These are phyloP conservation scores for Apiospora aurea DNA, from an alignment of 2,329 filamentous ascomycete species.

Conservation along the genomic window DNA sequence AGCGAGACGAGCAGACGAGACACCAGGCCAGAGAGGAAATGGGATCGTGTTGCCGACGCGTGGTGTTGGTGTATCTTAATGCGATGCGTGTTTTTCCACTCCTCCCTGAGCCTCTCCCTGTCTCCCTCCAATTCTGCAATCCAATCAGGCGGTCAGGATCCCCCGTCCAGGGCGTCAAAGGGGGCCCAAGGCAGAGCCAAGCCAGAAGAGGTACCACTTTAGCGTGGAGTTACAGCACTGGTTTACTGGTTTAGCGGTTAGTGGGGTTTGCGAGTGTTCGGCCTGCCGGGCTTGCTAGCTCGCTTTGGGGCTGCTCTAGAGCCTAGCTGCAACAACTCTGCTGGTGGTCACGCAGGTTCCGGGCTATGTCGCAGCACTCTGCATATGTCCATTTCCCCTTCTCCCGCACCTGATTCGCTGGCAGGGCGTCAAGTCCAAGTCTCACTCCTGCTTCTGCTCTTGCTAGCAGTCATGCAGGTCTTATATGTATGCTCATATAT, in stretches of 20 bases:
- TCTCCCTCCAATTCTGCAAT: conserved; percentile 31
- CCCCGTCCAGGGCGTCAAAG: background rate
- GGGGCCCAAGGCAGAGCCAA: background rate
- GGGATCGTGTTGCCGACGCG: conserved; percentile 41
- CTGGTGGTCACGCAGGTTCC: background rate
- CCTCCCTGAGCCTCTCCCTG: background rate
- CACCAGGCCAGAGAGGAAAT: background rate
- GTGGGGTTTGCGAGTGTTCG: background rate
- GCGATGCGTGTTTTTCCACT: conserved; percentile 26
- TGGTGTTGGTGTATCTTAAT: conserved; percentile 39
- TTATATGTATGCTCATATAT: conserved; percentile 19
- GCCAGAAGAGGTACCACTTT: conserved; percentile 10
- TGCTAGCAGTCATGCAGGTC: conserved; percentile 30
- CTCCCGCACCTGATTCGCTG: conserved; percentile 24
- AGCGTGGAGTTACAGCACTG: conserved; percentile 11
- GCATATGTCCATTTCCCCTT: conserved; percentile 28
- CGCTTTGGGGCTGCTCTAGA: background rate
- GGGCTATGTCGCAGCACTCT: conserved; percentile 17
- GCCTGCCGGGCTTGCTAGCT: background rate
- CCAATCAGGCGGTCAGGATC: conserved; percentile 23
- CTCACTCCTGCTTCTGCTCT: conserved; percentile 25
- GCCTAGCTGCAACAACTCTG: conserved; percentile 5
- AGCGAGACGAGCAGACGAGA: conserved; percentile 9
- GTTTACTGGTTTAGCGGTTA: conserved; percentile 10
- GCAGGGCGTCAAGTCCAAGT: conserved; percentile 31